These are phyloP conservation scores for Aspergillus carlsbadensis DNA, from an alignment of 495 filamentous ascomycete genomes.

Conservation along the genomic window DNA sequence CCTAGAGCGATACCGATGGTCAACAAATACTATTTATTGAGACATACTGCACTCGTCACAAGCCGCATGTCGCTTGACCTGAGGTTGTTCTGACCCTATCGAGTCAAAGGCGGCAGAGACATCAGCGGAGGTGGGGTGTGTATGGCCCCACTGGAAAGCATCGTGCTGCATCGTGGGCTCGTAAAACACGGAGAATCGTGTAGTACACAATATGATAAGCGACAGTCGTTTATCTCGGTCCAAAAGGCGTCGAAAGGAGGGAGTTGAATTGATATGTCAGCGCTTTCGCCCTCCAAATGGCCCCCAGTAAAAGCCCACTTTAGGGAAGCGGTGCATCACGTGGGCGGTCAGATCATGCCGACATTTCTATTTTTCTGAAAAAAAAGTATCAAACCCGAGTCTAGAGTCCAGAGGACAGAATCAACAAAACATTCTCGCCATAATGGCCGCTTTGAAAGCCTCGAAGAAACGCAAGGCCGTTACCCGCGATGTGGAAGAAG, in stretches of 20 bases:
- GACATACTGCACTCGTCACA: slow-evolving; percentile 46
- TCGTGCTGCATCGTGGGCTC: slow-evolving; percentile 17
- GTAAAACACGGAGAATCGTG: not conserved
- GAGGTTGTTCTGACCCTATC: not conserved
- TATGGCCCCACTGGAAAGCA: slow-evolving; percentile 8
- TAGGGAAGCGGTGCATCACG: slow-evolving; percentile 41
- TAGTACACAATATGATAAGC: not conserved
- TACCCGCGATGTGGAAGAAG: slow-evolving; percentile 52
- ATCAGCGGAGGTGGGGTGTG: slow-evolving; percentile 1
- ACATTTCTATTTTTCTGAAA: slow-evolving; percentile 12
- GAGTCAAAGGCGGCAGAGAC: not conserved
- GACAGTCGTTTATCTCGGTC: not conserved
- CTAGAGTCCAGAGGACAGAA: not conserved
- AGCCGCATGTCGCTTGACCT: slow-evolving; percentile 40
- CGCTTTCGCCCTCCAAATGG: not conserved
- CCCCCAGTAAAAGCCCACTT: not conserved
- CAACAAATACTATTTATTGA: no score
- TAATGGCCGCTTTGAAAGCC: slow-evolving; percentile 38
- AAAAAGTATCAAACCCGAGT: slow-evolving; percentile 31
- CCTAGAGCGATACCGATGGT: not conserved
- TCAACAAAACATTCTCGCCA: slow-evolving; percentile 16
- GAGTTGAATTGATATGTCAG: not conserved
- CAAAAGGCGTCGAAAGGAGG: not conserved
- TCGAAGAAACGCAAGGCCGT: slow-evolving; percentile 61
- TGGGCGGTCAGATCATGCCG: slow-evolving; percentile 38